These are phyloP conservation scores for Albifimbria verrucaria DNA, from an alignment of 2,329 filamentous ascomycete species.

Conservation along the genomic window DNA sequence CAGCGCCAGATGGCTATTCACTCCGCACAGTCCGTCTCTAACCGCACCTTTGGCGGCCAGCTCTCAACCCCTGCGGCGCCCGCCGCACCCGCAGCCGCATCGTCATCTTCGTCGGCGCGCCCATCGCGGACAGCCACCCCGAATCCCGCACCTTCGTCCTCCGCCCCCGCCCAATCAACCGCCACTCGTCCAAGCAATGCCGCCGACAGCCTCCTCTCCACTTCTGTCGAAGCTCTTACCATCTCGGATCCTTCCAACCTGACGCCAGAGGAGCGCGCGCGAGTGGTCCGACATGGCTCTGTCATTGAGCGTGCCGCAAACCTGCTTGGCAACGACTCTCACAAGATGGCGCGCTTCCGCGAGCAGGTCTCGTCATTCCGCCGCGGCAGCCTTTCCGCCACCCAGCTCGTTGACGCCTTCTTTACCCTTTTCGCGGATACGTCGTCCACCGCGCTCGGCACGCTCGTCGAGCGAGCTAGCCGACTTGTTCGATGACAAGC, in stretches of 20 bases:
- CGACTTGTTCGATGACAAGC: constrained; percentile 83
- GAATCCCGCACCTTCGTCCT: constrained; percentile 13
- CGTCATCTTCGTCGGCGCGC: not conserved
- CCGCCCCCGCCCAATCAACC: constrained; percentile 9
- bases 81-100: constrained; percentile 14
- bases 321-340: constrained; percentile 72
- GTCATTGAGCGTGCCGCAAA: constrained; percentile 83
- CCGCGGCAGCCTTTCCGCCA: constrained; percentile 63
- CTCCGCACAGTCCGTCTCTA: constrained; percentile 75
- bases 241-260: constrained; percentile 50
- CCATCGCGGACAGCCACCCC: constrained; percentile 7
- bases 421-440: constrained; percentile 81
- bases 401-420: constrained; percentile 80
- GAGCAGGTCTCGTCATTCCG: constrained; percentile 75
- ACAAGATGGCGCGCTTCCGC: constrained; percentile 77
- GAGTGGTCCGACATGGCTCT: constrained; percentile 73
- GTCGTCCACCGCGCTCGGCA: constrained; percentile 76
- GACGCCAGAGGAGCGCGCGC: constrained; percentile 76
- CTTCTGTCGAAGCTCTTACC: constrained; percentile 48
- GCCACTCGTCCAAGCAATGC: constrained; percentile 6
- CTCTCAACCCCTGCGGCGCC: constrained; percentile 50
- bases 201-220: constrained; percentile 16
- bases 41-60: constrained; percentile 80
- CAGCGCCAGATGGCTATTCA: constrained; percentile 91
- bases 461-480: constrained; percentile 86